phyloP scores from a whole-genome alignment of 116 monocot species.

The Zostera marina region DNA sequence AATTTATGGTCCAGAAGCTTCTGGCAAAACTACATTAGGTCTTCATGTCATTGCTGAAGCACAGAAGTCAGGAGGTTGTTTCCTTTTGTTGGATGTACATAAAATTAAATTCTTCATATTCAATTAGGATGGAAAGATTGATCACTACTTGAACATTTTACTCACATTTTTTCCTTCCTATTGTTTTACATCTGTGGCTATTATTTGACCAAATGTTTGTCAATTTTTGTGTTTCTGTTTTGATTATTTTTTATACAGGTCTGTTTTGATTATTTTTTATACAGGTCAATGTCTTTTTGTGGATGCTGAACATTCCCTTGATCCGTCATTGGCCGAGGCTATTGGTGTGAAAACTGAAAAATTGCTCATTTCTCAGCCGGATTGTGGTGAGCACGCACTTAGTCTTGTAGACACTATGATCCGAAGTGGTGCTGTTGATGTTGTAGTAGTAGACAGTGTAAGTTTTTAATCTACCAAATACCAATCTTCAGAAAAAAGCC shows the following conservation, averaged over 20 bases:
- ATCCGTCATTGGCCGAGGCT: conserved; percentile 72
- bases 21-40: conserved; percentile 93
- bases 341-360: conserved; percentile 91
- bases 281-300: conserved; percentile 93
- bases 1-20: conserved; percentile 94
- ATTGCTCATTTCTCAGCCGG: conserved; percentile 88
- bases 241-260: not conserved
- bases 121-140: not conserved
- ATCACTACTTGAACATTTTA: not conserved
- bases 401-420: conserved; percentile 93
- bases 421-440: conserved; percentile 95
- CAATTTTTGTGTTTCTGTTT: not conserved
- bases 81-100: not conserved
- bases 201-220: not conserved
- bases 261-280: conserved; percentile 4
- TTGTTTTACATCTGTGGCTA: too few relatives aligned
- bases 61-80: conserved; percentile 72
- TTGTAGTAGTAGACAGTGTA: conserved; percentile 98
- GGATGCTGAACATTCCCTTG: conserved; percentile 97
- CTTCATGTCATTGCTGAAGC: conserved; percentile 98
- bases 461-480: conserved; percentile 11
- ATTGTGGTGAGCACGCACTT: conserved; percentile 95
- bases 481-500: not conserved
- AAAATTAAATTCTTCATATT: not conserved
- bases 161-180: too few relatives aligned